Evolutionary conservation across 345 rosid species (phyloP), one percentile per base, ranked within the genome.

Genomic region (Salix dunnii): DNA sequence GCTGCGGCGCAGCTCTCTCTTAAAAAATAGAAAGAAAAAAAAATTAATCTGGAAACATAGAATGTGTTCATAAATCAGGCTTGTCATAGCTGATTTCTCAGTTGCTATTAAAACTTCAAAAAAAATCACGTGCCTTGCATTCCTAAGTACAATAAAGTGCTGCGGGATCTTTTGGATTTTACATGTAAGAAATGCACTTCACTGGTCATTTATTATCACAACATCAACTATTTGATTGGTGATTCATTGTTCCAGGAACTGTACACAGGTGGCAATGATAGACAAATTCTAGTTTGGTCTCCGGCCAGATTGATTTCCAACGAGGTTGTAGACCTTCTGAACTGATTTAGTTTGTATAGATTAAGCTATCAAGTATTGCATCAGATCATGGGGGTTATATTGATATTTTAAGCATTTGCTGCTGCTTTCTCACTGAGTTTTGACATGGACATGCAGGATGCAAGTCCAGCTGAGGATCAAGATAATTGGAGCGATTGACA

Each of bases 241-340:
- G 78, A 27, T 55, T 53, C 43, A 46, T 71, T 63, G 40, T 62
- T 71, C 42, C 86, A 91, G 97, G 98, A 93, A 82, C 83, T 96
- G 70, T 96, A 91, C 87, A 89, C 98, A 2, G 91, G 98, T 51
- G 90, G 97, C 53, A 82, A 73, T 75, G 97, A 93, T 83, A 82
- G 94, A 80, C 91, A 91, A 80, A 96, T 91, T 81, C 96, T 93
- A 53, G 93, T 90, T 30, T 96, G 99, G 98, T 93, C 97, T 77
- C 93, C 97, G 40, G 49, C 86, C 67, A 80, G 82, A 77, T 71
- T 75, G 75, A 60, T 76, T 61, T 77, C 87, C 4, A 79, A 78
- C 51, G 97, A 83, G 82, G 63, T 51, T 74, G 89, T 87, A 81
- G 60, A 77, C 76, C 33, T 48, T 49, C 46, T 25, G 5, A 48